Conservation (phyloP, 78 protist genomes). For the Paulinella micropora region DNA sequence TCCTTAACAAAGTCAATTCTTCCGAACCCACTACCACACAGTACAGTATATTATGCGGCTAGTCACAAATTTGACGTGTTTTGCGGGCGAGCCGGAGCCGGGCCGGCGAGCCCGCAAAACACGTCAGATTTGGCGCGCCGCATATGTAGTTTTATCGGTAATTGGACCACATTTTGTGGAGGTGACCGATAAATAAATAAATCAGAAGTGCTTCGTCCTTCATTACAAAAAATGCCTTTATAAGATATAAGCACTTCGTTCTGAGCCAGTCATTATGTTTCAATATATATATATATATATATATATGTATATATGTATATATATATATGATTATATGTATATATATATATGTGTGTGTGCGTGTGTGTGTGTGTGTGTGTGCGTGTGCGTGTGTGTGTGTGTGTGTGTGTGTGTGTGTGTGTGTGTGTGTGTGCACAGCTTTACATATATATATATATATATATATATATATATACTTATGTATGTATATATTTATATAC, state of each 20-base stretch:
- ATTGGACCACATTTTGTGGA: too few relatives aligned
- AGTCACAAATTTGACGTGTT: background rate
- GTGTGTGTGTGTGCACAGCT: background rate
- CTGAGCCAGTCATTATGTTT: background rate
- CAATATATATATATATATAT: background rate
- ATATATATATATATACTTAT: background rate
- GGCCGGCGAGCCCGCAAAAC: background rate
- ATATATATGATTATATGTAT: background rate
- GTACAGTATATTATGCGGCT: background rate
- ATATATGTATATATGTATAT: background rate
- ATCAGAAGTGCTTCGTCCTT: background rate
- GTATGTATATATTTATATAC: background rate
- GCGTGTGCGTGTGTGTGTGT: background rate
- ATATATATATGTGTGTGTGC: background rate
- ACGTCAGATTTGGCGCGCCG: background rate
- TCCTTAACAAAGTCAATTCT: background rate
- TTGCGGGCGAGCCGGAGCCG: background rate
- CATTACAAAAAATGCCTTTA: background rate
- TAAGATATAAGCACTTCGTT: background rate
- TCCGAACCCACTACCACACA: background rate
- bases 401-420: background rate
- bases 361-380: background rate
- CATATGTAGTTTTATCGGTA: background rate
- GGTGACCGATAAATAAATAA: too few relatives aligned
- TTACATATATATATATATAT: background rate